These are phyloP conservation scores for Vararia minispora DNA, from an alignment of 768 basidiomycete species.

Conservation along the genomic window DNA sequence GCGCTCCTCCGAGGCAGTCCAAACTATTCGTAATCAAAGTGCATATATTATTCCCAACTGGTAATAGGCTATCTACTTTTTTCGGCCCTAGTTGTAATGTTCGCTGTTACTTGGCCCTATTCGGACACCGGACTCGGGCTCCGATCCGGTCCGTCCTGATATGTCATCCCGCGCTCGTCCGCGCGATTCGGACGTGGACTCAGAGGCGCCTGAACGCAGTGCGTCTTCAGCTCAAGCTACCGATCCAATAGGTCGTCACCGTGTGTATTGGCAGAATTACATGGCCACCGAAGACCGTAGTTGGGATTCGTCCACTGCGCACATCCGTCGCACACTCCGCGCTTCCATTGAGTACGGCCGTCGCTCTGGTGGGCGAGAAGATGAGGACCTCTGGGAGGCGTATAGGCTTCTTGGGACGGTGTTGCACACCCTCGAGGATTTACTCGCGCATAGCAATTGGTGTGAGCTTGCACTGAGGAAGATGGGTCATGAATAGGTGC, in stretches of 20 bases:
- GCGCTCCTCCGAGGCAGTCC: too few species aligned
- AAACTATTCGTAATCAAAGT: too few species aligned
- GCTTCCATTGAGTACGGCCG: conserved; percentile 62
- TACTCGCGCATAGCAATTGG: conserved; percentile 73
- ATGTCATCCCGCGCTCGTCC: too few species aligned
- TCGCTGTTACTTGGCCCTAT: too few species aligned
- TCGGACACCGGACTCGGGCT: too few species aligned
- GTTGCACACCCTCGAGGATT: conserved; percentile 61
- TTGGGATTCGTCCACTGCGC: conserved; percentile 69
- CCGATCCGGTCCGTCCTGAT: too few species aligned
- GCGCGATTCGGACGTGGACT: too few species aligned
- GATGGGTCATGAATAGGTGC: conserved; percentile 60
- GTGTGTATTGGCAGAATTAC: conserved; percentile 40
- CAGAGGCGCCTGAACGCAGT: too few species aligned
- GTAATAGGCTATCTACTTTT: too few species aligned
- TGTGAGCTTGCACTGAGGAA: conserved; percentile 64
- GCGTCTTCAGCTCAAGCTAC: too few species aligned
- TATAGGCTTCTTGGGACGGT: conserved; percentile 64
- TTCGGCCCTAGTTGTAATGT: too few species aligned
- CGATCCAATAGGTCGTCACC: not conserved
- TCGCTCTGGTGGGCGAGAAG: conserved; percentile 40
- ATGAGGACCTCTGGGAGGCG: conserved; percentile 48
- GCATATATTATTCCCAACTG: too few species aligned
- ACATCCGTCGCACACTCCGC: conserved; percentile 48
- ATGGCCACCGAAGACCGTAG: conserved; percentile 58